Conservation (phyloP, 805 yeast genomes). For the Citeromyces nyonsensis region DNA sequence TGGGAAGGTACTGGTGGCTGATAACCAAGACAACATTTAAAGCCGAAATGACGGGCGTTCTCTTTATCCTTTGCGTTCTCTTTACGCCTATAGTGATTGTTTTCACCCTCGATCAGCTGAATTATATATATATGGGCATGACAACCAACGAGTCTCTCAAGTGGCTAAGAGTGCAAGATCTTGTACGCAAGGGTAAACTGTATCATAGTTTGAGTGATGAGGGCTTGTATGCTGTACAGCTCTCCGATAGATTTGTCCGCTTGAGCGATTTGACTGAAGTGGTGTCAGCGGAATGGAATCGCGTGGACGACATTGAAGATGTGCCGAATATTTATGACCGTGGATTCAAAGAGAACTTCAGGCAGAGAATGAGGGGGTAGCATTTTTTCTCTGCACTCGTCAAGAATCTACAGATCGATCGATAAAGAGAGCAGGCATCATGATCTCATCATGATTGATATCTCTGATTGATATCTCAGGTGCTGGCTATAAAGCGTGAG, state of each 20-base stretch:
- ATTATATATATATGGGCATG: conserved; percentile 36
- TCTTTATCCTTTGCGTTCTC: conserved; percentile 21
- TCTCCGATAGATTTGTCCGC: not conserved
- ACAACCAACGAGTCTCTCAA: conserved; percentile 40
- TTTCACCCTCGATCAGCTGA: conserved; percentile 24
- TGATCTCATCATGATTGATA: too few species aligned
- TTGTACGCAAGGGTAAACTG: conserved; percentile 14
- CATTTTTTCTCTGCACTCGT: too few species aligned
- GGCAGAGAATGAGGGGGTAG: conserved; percentile 13
- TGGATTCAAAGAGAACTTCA: conserved; percentile 27
- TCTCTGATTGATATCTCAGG: conserved; percentile 1
- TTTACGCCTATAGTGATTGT: conserved; percentile 19
- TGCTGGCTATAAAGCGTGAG: too few species aligned
- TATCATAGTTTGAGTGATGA: conserved; percentile 8
- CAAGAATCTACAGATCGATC: too few species aligned
- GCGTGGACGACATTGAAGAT: conserved; percentile 5
- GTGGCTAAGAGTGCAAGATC: conserved; percentile 32
- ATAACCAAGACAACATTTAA: conserved; percentile 14
- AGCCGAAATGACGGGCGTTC: conserved; percentile 23
- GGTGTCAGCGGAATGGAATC: not conserved
- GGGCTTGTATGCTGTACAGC: conserved; percentile 10
- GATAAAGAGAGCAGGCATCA: too few species aligned
- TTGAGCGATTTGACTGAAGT: not conserved
- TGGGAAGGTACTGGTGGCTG: conserved; percentile 7
- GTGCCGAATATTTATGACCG: conserved; percentile 29